phyloP scores from a whole-genome alignment of 768 basidiomycete genomes.

The Tricholoma terreum region DNA sequence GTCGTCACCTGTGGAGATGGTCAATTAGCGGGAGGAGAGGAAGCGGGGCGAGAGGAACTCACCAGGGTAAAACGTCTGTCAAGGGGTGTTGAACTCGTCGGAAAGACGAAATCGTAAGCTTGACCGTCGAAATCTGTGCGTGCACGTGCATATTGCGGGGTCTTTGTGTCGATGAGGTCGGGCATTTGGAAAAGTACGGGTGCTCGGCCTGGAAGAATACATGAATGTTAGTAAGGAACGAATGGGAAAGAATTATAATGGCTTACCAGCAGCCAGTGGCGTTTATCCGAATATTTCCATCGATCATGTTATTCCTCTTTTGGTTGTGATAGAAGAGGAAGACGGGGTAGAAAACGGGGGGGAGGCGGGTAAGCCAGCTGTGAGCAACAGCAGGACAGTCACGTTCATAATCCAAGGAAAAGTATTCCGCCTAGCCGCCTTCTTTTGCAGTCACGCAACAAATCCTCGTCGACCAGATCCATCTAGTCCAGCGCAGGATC shows the following conservation, averaged over 20 bases:
- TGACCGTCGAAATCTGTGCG: conserved; percentile 73
- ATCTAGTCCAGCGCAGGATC: conserved; percentile 59
- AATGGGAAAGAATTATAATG: too few species aligned
- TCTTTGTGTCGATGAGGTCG: conserved; percentile 65
- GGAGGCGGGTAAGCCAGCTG: conserved; percentile 55
- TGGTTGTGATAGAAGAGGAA: conserved; percentile 43
- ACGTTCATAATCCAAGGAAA: conserved; percentile 66
- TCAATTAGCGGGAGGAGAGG: conserved; percentile 39
- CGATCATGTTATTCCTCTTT: conserved; percentile 41
- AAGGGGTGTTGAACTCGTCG: conserved; percentile 66
- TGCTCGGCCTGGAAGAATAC: conserved; percentile 51
- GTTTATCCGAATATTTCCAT: conserved; percentile 67
- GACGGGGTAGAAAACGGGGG: conserved; percentile 86
- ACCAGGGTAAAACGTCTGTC: conserved; percentile 28
- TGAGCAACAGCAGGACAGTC: conserved; percentile 59
- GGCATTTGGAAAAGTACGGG: conserved; percentile 57
- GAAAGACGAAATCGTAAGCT: conserved; percentile 65
- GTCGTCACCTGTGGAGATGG: conserved; percentile 51
- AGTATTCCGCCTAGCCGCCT: conserved; percentile 20
- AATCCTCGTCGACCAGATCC: conserved; percentile 73
- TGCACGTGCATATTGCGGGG: conserved; percentile 54
- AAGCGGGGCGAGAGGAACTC: too few species aligned
- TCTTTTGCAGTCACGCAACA: conserved; percentile 56
- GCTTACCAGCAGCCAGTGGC: conserved; percentile 39
- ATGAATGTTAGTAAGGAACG: too few species aligned